Evolutionary conservation across 371 early-diverging fungal species (phyloP), one percentile per base, ranked within the genome.

Genomic region (Haplosporangium sp.): DNA sequence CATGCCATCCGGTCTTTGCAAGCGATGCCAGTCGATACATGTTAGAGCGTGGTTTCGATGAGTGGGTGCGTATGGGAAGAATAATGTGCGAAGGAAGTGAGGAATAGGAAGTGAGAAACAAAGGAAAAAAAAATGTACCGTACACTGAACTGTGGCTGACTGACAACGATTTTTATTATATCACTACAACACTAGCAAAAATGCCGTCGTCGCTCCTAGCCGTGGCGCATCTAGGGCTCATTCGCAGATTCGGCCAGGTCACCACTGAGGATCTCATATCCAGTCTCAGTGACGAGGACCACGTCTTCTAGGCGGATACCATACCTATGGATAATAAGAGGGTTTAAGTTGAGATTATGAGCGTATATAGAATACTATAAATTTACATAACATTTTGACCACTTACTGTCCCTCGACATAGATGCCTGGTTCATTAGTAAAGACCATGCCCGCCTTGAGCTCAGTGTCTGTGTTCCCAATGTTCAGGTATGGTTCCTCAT

Each of bases 221-320:
- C 16, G 37, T 41, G 18, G 42, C 45, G 5, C 21, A 8, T 13
- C 76, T 74, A 84, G 41, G 85, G 82, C 21, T 84, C 80, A 77
- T 83, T 83, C 1, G 86, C 81, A 54, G 83, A 82, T 47, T 81
- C 60, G 40, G 89, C 86, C 3, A 89, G 67, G 9, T 84, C 83
- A 14, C 74, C 72, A 12, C 87, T 87, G 55, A 89, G 60, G 38
- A 86, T 68, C 59, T 88, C 90, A 36, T 85, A 71, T 36, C 82
- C 82, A 29, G 41, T 51, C 62, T 85, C 71, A 16, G 83, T 82
- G 23, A 89, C 86, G n/a, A 88, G 79, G n/a, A 86, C 85, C 40
- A 86, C 83, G 58, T 89, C 90, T 67, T 89, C 90, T 45, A 89
- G 66, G 5, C 90, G 82, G 63, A 89, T 86, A 55, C 90, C 90